Conservation (phyloP, 495 filamentous ascomycete genomes). For the Cryomyces minteri region DNA sequence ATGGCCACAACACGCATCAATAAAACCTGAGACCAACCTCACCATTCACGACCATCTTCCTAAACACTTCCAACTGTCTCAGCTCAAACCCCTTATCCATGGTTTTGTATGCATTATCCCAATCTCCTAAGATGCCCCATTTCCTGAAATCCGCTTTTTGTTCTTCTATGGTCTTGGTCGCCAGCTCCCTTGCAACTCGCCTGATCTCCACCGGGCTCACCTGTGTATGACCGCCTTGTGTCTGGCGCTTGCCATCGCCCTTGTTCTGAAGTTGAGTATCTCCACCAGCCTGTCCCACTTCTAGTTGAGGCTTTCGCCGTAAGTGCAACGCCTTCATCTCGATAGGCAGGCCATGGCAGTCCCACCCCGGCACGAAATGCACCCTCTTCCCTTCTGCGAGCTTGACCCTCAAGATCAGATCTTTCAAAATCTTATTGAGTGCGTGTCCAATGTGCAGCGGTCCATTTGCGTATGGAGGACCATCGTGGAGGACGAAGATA, state of each 20-base stretch:
- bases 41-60: slow-evolving; percentile 64
- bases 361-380: slow-evolving; percentile 89
- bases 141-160: slow-evolving; percentile 70
- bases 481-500: slow-evolving; percentile 79
- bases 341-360: slow-evolving; percentile 95
- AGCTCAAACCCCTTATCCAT: slow-evolving; percentile 83
- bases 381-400: slow-evolving; percentile 59
- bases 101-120: slow-evolving; percentile 80
- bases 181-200: slow-evolving; percentile 53
- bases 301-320: slow-evolving; percentile 15
- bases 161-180: slow-evolving; percentile 48
- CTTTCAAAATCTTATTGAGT: slow-evolving; percentile 93
- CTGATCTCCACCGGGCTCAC: slow-evolving; percentile 36
- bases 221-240: not conserved
- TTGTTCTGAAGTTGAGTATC: slow-evolving; percentile 11
- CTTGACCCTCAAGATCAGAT: slow-evolving; percentile 70
- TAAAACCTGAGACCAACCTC: slow-evolving; percentile 1
- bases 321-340: slow-evolving; percentile 84
- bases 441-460: slow-evolving; percentile 93
- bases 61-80: slow-evolving; percentile 69
- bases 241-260: not conserved
- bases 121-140: slow-evolving; percentile 88
- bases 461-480: slow-evolving; percentile 93
- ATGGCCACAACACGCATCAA: not conserved
- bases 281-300: slow-evolving; percentile 7